Evolutionary conservation across 257 asterid genomes (phyloP), one percentile per base, ranked within the genome.

Genomic region (Verbascum thapsus): DNA sequence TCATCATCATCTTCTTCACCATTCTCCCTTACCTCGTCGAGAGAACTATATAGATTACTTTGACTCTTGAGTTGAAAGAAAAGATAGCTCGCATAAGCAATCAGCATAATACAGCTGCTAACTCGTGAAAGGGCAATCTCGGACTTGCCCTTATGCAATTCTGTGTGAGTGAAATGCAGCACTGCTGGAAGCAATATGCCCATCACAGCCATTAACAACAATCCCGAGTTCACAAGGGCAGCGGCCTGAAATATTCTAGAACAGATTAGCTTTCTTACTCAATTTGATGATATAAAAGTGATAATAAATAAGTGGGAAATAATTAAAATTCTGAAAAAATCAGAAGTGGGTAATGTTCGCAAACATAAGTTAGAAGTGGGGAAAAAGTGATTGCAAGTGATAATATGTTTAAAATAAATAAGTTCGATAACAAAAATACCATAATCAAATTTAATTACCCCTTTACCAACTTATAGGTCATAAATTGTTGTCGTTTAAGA

Each of bases 191-290:
- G 82, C 67, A 92, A 49, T 65, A 92, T 66, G 48, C 97, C 95
- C 99, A 92, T 92, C 37, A 92, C 99, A 20, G 99, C 99, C 99
- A 89, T 92, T 74, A 92, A 72, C 78, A 92, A 75, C 65, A 92
- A 83, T 52, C 99, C 99, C 3, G 97, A 89, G 71, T 81, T 92
- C 76, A 89, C 99, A 30, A 83, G 70, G 23, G 97, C 99, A 72
- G 88, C 63, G 16, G 89, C 88, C 99, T 89, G 86, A 66, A 88
- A 84, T 39, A 78, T 49, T 47, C 57, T 15, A 52, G 47, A 55
- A 61, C 20, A 32, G 67, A 45, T 85, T 68, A 80, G 63, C 34
- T 69, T 53, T 71, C 41, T 42, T n/a, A n/a, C n/a, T n/a, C n/a
- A n/a, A n/a, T n/a, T n/a, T n/a, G n/a, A n/a, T n/a, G n/a, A n/a